Percentiles rank a stretch among this genome's conserved stretches.
These are phyloP conservation scores for Falciphora oryzae DNA, from an alignment of 2,329 filamentous ascomycete genomes.

Conservation along the genomic window DNA sequence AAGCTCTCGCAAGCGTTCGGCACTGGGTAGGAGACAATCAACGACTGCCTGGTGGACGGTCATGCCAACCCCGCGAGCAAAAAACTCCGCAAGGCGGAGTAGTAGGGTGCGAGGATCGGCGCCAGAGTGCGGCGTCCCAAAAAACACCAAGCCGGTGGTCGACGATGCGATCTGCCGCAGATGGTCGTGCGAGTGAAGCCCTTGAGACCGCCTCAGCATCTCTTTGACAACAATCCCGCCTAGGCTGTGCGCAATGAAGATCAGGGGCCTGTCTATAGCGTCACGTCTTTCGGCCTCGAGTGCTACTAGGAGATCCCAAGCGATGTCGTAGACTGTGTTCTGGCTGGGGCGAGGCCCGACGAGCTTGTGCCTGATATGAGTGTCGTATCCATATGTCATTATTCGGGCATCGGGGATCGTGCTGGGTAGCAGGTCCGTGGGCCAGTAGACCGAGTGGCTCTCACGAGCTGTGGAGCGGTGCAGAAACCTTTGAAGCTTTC, in stretches of 20 bases:
- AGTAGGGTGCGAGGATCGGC: constrained; percentile 19
- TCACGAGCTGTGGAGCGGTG: background rate
- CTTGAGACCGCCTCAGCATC: constrained; percentile 12
- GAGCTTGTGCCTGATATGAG: constrained; percentile 20
- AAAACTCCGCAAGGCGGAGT: constrained; percentile 16
- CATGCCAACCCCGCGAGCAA: constrained; percentile 18
- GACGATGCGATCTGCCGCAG: constrained; percentile 16
- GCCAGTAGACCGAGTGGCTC: constrained; percentile 18
- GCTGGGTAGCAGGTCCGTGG: constrained; percentile 18
- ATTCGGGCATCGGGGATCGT: constrained; percentile 19
- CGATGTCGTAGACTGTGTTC: constrained; percentile 26
- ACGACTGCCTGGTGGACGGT: background rate
- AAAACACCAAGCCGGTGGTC: constrained; percentile 24
- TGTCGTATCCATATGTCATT: constrained; percentile 25
- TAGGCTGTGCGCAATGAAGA: constrained; percentile 25
- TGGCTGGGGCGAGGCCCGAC: constrained; percentile 18
- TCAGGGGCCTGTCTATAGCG: constrained; percentile 18
- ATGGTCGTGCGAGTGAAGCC: constrained; percentile 8
- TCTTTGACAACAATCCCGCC: constrained; percentile 20
- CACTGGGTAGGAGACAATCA: background rate
- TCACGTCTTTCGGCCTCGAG: constrained; percentile 23
- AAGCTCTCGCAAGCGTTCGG: constrained; percentile 11
- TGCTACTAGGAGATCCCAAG: constrained; percentile 25
- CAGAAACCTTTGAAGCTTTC: background rate
- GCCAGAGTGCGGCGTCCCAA: constrained; percentile 28